phyloP scores from a whole-genome alignment of 192 early-diverging fungal genomes.

The Pilobolus umbonatus region DNA sequence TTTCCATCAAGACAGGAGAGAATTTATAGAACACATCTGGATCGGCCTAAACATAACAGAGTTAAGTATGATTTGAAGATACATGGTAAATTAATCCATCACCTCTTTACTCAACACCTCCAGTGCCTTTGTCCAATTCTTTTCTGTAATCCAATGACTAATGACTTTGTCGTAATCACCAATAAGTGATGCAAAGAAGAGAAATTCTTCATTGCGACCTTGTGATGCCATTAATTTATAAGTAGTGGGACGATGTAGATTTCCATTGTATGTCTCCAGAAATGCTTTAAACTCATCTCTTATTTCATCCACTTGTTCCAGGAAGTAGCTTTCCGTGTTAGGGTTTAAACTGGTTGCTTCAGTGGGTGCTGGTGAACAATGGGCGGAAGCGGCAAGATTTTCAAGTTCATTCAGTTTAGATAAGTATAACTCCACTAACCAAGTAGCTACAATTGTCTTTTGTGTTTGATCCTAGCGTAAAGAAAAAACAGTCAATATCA shows the following conservation, averaged over 20 bases:
- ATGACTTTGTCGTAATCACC: constrained; percentile 88
- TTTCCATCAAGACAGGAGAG: constrained; percentile 80
- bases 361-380: not conserved
- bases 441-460: constrained; percentile 73
- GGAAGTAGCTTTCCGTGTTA: constrained; percentile 39
- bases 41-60: constrained; percentile 41
- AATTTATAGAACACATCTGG: constrained; percentile 87
- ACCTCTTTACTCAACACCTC: constrained; percentile 77
- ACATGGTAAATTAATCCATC: not conserved
- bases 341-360: constrained; percentile 21
- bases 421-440: constrained; percentile 88
- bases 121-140: constrained; percentile 71
- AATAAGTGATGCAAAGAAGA: constrained; percentile 78
- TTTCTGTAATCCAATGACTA: constrained; percentile 75
- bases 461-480: constrained; percentile 68
- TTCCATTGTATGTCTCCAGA: constrained; percentile 59
- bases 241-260: constrained; percentile 63
- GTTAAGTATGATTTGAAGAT: not conserved
- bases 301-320: constrained; percentile 55
- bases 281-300: constrained; percentile 72
- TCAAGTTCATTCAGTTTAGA: constrained; percentile 68
- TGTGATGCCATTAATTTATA: constrained; percentile 85
- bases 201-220: constrained; percentile 73
- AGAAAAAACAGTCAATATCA: not conserved
- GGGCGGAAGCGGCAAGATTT: constrained; percentile 37